These are phyloP conservation scores for Sarocladium strictum DNA, from an alignment of 2,329 filamentous ascomycete species.

Conservation along the genomic window DNA sequence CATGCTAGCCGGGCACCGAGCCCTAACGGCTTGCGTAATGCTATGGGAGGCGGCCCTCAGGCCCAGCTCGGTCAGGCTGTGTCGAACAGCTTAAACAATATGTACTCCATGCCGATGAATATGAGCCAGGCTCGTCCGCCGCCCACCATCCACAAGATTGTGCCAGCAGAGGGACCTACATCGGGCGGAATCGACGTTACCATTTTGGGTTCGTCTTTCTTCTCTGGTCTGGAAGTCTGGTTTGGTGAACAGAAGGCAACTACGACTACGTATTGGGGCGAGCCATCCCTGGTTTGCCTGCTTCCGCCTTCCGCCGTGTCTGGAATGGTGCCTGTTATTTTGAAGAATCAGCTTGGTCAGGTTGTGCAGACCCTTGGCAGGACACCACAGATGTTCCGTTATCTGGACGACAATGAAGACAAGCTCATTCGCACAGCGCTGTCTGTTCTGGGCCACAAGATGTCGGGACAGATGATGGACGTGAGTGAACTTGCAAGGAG, in stretches of 20 bases:
- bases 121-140: slow-evolving; percentile 40
- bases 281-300: slow-evolving; percentile 72
- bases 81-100: slow-evolving; percentile 39
- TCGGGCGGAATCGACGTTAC: slow-evolving; percentile 84
- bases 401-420: slow-evolving; percentile 65
- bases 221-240: slow-evolving; percentile 70
- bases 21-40: slow-evolving; percentile 49
- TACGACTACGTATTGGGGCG: slow-evolving; percentile 75
- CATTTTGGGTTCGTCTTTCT: slow-evolving; percentile 74
- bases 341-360: slow-evolving; percentile 19
- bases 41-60: slow-evolving; percentile 32
- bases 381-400: slow-evolving; percentile 57
- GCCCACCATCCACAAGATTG: slow-evolving; percentile 72
- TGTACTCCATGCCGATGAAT: slow-evolving; percentile 45
- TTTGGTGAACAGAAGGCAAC: slow-evolving; percentile 64
- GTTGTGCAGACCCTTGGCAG: slow-evolving; percentile 31
- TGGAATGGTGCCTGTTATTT: slow-evolving; percentile 64
- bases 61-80: slow-evolving; percentile 42
- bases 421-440: slow-evolving; percentile 63
- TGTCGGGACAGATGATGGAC: slow-evolving; percentile 57
- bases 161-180: slow-evolving; percentile 75
- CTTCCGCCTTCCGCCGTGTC: slow-evolving; percentile 64
- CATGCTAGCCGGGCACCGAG: slow-evolving; percentile 75
- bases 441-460: slow-evolving; percentile 57
- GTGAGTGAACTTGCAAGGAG: slow-evolving; percentile 55